phyloP scores from a whole-genome alignment of 176 grass and related monocot species.

The Juncus effusus region DNA sequence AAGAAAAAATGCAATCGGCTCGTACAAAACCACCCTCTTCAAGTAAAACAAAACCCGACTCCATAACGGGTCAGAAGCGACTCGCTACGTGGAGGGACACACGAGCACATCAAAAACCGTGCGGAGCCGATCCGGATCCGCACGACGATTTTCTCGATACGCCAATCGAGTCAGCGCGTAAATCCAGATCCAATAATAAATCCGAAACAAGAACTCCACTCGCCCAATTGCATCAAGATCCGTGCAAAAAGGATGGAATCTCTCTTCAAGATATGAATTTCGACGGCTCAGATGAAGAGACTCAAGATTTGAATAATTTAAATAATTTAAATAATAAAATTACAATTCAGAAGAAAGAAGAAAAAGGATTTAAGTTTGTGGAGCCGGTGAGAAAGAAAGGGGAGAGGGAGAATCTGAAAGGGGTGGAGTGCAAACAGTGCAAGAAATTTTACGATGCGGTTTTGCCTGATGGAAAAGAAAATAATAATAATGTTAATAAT shows the following conservation, averaged over 20 bases:
- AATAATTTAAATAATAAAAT: conserved; percentile 23
- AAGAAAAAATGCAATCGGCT: conserved; percentile 6
- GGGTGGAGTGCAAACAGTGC: conserved; percentile 82
- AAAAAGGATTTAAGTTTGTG: conserved; percentile 69
- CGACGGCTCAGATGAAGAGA: conserved; percentile 69
- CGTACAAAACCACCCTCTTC: conserved; percentile 17
- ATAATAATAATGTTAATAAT: conserved; percentile 21
- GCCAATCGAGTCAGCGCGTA: conserved; percentile 53
- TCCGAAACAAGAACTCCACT: neutral
- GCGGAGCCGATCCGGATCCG: conserved; percentile 55
- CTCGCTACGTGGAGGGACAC: conserved; percentile 56
- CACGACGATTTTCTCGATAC: conserved; percentile 86
- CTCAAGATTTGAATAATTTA: conserved; percentile 54
- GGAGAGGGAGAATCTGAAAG: conserved; percentile 78
- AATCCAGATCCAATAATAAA: conserved; percentile 17
- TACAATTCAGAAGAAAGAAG: conserved; percentile 43
- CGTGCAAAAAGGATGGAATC: neutral
- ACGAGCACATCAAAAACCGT: conserved; percentile 47
- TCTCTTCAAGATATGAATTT: conserved; percentile 55
- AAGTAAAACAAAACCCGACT: conserved; percentile 35
- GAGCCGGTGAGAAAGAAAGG: conserved; percentile 88
- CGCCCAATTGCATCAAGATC: neutral
- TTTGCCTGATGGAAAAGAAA: conserved; percentile 50
- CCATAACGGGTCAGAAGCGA: conserved; percentile 23
- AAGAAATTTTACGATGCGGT: conserved; percentile 97